These are phyloP conservation scores for Stellera chamaejasme DNA, from an alignment of 345 rosid genomes.

Conservation along the genomic window DNA sequence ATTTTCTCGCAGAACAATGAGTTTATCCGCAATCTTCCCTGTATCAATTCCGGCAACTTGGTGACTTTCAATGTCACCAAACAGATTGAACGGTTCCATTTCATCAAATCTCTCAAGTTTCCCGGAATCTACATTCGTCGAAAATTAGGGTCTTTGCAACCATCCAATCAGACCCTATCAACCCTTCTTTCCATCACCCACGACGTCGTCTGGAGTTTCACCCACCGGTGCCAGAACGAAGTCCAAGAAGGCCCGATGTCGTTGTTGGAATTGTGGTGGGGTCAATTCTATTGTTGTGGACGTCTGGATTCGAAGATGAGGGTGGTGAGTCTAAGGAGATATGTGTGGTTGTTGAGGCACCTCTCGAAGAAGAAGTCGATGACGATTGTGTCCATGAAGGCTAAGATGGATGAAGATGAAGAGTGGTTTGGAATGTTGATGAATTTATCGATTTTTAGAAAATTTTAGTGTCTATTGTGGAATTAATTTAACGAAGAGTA, in stretches of 20 bases:
- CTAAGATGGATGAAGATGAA: no score
- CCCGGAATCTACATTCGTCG: slow-evolving; percentile 46
- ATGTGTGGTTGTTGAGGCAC: no score
- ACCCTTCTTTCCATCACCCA: slow-evolving; percentile 66
- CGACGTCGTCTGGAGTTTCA: slow-evolving; percentile 36
- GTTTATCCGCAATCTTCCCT: slow-evolving; percentile 65
- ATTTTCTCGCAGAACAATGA: slow-evolving; percentile 49
- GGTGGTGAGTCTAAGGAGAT: no score
- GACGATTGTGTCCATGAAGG: no score
- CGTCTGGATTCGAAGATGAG: no score
- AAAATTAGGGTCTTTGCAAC: slow-evolving; percentile 76
- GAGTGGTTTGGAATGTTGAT: no score
- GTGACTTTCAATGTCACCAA: slow-evolving; percentile 55
- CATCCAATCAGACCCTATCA: slow-evolving; percentile 58
- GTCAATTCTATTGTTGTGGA: slow-evolving; percentile 17
- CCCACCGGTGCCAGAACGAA: slow-evolving; percentile 21
- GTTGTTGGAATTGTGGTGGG: slow-evolving; percentile 62
- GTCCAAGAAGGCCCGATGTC: slow-evolving; percentile 45
- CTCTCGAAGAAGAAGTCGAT: no score
- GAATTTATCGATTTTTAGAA: no score
- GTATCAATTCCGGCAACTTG: slow-evolving; percentile 29
- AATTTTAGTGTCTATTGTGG: no score
- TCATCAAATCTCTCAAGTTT: slow-evolving; percentile 41
- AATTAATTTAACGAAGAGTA: no score
- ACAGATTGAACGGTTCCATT: slow-evolving; percentile 76